A percentile compares a stretch with the other conserved stretches of the same genome.
Conservation (phyloP, 2,329 filamentous ascomycete species). For the Colletotrichum tropicicola region DNA sequence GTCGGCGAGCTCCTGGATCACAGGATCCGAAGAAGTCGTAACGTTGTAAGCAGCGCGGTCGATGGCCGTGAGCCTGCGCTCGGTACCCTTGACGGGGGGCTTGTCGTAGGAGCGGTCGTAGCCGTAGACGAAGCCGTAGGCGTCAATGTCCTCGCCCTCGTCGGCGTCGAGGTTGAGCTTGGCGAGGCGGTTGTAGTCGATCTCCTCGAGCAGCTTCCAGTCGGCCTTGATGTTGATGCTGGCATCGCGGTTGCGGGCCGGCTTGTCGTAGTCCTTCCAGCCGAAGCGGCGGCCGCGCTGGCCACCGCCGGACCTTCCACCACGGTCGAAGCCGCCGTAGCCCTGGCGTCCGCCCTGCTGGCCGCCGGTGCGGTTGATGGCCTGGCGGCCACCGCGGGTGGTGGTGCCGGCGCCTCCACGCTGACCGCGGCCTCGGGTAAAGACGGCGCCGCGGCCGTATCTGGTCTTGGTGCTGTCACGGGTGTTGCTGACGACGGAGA, state of each 20-base stretch:
- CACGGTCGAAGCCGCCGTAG: slow-evolving; percentile 74
- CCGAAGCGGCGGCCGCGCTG: slow-evolving; percentile 87
- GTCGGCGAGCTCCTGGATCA: slow-evolving; percentile 96
- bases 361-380: slow-evolving; percentile 78
- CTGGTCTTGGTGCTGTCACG: slow-evolving; percentile 86
- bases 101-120: slow-evolving; percentile 98
- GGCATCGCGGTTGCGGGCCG: slow-evolving; percentile 92
- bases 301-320: slow-evolving; percentile 74
- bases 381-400: slow-evolving; percentile 66
- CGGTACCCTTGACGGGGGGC: slow-evolving; percentile 85
- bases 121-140: slow-evolving; percentile 97
- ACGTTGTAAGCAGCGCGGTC: slow-evolving; percentile 98
- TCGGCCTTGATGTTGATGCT: slow-evolving; percentile 96
- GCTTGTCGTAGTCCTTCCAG: slow-evolving; percentile 99
- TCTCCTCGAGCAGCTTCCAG: slow-evolving; percentile 96
- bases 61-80: slow-evolving; percentile 87
- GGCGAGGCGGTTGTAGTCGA: slow-evolving; percentile 93
- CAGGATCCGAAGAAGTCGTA: slow-evolving; percentile 92
- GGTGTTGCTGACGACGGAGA: slow-evolving; percentile 97
- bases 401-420: slow-evolving; percentile 62
- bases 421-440: slow-evolving; percentile 88
- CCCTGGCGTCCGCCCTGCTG: slow-evolving; percentile 68
- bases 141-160: slow-evolving; percentile 93
- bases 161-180: slow-evolving; percentile 97
- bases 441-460: slow-evolving; percentile 89